Percentiles rank a stretch among this genome's conserved stretches.
Conservation (phyloP, 768 basidiomycete species). For the Krasilnikovozyma curviuscula region DNA sequence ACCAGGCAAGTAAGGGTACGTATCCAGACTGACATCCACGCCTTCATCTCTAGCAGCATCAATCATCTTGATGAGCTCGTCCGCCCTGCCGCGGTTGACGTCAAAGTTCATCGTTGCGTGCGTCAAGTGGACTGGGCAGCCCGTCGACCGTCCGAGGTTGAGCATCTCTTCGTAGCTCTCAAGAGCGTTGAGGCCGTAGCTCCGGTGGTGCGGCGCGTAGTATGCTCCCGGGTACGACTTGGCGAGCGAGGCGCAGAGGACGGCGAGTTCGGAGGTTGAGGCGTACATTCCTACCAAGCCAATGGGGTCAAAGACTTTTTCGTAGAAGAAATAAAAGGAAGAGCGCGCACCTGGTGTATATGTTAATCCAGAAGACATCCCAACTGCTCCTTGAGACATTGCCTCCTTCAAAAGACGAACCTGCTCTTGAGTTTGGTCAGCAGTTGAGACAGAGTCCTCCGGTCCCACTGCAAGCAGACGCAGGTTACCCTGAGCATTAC, state of each 20-base stretch:
- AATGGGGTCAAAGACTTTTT: no score
- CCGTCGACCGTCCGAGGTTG: slow-evolving; percentile 16
- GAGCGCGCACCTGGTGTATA: slow-evolving; percentile 25
- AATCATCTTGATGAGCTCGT: slow-evolving; percentile 18
- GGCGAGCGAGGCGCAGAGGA: slow-evolving; percentile 15
- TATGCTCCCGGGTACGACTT: slow-evolving; percentile 19
- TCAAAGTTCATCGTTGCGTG: slow-evolving; percentile 24
- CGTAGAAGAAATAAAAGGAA: no score
- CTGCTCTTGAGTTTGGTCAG: slow-evolving; percentile 18
- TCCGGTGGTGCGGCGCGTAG: slow-evolving; percentile 24
- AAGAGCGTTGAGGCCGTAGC: slow-evolving; percentile 19
- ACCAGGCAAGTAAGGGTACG: slow-evolving; percentile 24
- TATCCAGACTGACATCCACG: slow-evolving; percentile 20
- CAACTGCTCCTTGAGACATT: slow-evolving; percentile 22
- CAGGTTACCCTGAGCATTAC: slow-evolving; percentile 19
- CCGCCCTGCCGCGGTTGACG: slow-evolving; percentile 21
- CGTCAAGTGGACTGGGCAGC: slow-evolving; percentile 23
- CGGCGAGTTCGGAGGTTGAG: slow-evolving; percentile 19
- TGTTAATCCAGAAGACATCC: slow-evolving; percentile 23
- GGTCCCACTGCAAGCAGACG: slow-evolving; percentile 21
- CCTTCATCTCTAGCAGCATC: slow-evolving; percentile 16
- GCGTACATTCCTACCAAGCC: slow-evolving; percentile 28
- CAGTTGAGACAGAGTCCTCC: slow-evolving; percentile 15
- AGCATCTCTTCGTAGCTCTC: slow-evolving; percentile 23
- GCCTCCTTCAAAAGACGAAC: slow-evolving; percentile 14